Evolutionary conservation across 2,329 filamentous ascomycete genomes (phyloP).

Genomic region (Fusarium fracticaudum): DNA sequence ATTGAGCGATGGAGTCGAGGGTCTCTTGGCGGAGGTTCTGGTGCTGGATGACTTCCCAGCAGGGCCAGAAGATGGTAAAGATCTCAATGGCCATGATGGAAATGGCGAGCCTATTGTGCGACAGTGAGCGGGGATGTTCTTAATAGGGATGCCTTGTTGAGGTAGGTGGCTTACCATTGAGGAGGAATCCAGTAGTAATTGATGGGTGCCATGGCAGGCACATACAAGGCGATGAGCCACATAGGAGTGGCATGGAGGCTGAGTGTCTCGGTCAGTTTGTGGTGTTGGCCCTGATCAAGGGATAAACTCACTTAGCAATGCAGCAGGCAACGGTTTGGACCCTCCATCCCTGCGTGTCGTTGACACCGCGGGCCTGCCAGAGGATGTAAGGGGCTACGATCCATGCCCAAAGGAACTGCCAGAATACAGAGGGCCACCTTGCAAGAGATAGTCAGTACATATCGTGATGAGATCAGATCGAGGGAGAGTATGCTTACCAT

Average conservation of each 20-base stretch:
- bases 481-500: conserved; percentile 58
- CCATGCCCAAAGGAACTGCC: conserved; percentile 73
- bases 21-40: conserved; percentile 58
- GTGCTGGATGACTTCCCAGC: conserved; percentile 63
- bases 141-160: neutral
- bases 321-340: conserved; percentile 67
- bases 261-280: conserved; percentile 12
- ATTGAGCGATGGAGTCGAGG: conserved; percentile 59
- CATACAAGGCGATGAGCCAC: conserved; percentile 70
- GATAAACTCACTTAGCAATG: conserved; percentile 54
- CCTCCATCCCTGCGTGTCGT: conserved; percentile 74
- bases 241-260: conserved; percentile 73
- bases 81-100: conserved; percentile 72
- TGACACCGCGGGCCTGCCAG: conserved; percentile 68
- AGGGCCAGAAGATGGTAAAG: conserved; percentile 71
- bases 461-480: neutral
- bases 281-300: neutral
- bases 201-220: conserved; percentile 59
- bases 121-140: neutral
- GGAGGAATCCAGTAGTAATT: conserved; percentile 68
- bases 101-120: conserved; percentile 60
- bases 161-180: conserved; percentile 62
- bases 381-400: conserved; percentile 69
- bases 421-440: conserved; percentile 70
- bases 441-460: neutral